Evolutionary conservation across 2,329 filamentous ascomycete genomes (phyloP), one percentile per base, ranked within the genome.

Genomic region (Immersiporthe knoxdaviesiana): DNA sequence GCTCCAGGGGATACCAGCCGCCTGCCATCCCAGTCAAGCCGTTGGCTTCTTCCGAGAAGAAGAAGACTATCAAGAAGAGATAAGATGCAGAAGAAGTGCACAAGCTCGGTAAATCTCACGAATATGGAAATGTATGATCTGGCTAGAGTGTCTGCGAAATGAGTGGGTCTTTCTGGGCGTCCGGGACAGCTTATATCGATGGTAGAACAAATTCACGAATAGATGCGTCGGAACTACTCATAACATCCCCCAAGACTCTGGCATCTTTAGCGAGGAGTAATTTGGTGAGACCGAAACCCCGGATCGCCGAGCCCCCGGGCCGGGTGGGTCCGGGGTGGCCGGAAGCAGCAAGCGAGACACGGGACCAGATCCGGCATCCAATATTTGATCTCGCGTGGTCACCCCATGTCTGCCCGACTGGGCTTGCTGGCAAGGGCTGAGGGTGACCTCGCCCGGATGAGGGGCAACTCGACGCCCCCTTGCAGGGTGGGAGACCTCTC

Each of bases 21-120:
- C 80, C 81, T 8, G 72, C 69, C n/a, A 71, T 59, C 64, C 81
- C 81, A 69, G 84, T 84, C 0, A 86, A 84, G 74, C 84, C 87
- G 30, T 60, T 56, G 27, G 50, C 52, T 52, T 47, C 16, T 14
- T 30, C 50, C 10, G 24, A 35, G 35, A 27, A 16, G 27, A 52
- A 41, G 47, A 66, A 65, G 54, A 41, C 37, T 21, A 68, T 54
- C 56, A 47, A 63, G 39, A 27, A 62, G n/a, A 27, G 10, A 27
- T 41, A 39, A 39, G n/a, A 18, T 27, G 39, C 37, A 41, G 1
- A 1, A 37, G 35, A 41, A 37, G 21, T 41, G 32, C 21, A 21
- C 12, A 37, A 27, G 32, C 32, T n/a, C 3, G 27, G n/a, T n/a
- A 6, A n/a, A 7, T 18, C 21, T 12, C 7, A 24, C 18, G n/a